phyloP scores from a whole-genome alignment of 1,139 yeast species.

The Kodamaea fungicola region DNA sequence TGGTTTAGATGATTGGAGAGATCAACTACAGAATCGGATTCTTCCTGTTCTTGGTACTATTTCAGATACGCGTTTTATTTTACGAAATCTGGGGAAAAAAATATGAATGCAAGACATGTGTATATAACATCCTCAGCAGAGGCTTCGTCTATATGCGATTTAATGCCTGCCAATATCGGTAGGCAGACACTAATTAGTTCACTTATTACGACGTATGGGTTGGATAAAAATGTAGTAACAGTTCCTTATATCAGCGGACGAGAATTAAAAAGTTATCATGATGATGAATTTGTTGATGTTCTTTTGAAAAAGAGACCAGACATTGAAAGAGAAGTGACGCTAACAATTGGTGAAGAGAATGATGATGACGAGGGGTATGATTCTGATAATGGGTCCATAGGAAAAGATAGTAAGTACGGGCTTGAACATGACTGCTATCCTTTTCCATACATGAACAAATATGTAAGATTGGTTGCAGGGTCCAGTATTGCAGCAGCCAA shows the following conservation, averaged over 20 bases:
- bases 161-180: conserved; percentile 50
- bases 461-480: conserved; percentile 52
- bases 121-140: conserved; percentile 19
- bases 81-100: neutral
- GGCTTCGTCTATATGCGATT: conserved; percentile 31
- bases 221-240: conserved; percentile 22
- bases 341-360: neutral
- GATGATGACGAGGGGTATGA: conserved; percentile 1
- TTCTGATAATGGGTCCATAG: conserved; percentile 2
- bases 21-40: conserved; percentile 9
- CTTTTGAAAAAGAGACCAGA: conserved; percentile 23
- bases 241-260: conserved; percentile 20
- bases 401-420: conserved; percentile 26
- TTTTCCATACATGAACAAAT: conserved; percentile 52
- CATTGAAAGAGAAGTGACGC: conserved; percentile 3
- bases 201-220: conserved; percentile 40
- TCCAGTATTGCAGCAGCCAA: conserved; percentile 54
- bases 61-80: neutral
- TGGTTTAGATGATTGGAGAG: conserved; percentile 23
- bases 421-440: conserved; percentile 62
- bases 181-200: conserved; percentile 46
- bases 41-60: conserved; percentile 7
- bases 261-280: conserved; percentile 40
- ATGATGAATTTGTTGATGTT: conserved; percentile 29
- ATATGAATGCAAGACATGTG: conserved; percentile 13